These are phyloP conservation scores for Plectranthus barbatus DNA, from an alignment of 257 asterid species.

Conservation along the genomic window DNA sequence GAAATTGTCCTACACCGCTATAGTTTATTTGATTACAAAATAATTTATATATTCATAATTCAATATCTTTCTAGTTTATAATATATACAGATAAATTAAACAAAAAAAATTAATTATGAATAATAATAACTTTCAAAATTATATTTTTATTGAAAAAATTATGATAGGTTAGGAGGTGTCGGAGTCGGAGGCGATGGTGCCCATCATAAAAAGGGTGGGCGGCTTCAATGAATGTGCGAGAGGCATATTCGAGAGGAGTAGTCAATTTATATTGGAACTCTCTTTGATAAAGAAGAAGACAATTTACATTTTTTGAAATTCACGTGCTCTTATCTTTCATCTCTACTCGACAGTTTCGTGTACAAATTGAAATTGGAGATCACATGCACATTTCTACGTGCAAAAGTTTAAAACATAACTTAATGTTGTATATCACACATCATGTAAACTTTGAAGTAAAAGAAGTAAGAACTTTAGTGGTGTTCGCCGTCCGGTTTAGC, in stretches of 20 bases:
- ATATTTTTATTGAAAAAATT: not conserved
- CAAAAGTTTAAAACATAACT: too few relatives aligned
- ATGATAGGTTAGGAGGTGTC: not conserved
- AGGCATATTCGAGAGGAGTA: not conserved
- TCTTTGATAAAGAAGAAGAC: not conserved
- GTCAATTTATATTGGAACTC: conserved; percentile 7
- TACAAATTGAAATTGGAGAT: not conserved
- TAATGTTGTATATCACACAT: too few relatives aligned
- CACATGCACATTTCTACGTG: not conserved
- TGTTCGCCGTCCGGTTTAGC: too few relatives aligned
- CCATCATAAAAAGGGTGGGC: not conserved
- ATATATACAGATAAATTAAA: too few relatives aligned
- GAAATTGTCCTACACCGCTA: too few relatives aligned
- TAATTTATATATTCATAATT: too few relatives aligned
- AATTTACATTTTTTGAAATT: not conserved
- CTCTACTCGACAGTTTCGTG: not conserved
- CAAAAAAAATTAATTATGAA: too few relatives aligned
- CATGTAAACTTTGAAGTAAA: too few relatives aligned
- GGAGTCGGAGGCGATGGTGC: not conserved
- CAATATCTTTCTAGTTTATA: too few relatives aligned
- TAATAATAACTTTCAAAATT: too few relatives aligned
- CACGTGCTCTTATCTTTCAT: not conserved
- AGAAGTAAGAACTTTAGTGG: too few relatives aligned
- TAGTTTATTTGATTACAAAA: too few relatives aligned
- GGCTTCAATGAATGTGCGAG: not conserved